Conservation (phyloP, 257 asterid genomes). For the Cynanchum wilfordii region DNA sequence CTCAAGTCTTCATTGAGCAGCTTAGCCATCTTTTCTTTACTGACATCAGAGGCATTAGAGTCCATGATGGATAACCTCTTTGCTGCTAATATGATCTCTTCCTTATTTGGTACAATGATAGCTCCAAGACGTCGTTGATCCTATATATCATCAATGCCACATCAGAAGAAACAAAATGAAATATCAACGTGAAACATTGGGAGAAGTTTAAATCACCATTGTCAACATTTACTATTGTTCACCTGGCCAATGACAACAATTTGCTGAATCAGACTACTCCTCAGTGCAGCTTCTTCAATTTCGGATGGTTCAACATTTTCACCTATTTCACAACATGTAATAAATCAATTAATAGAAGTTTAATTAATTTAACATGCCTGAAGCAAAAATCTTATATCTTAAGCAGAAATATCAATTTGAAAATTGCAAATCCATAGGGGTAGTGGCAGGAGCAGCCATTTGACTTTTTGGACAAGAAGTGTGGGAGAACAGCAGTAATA, state of each 20-base stretch:
- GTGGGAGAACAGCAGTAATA: neutral
- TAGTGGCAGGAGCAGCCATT: neutral
- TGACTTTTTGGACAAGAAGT: neutral
- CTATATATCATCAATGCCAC: conserved; percentile 29
- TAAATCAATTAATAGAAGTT: neutral
- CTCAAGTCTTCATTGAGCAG: conserved; percentile 58
- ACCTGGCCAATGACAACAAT: conserved; percentile 92
- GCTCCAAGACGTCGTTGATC: conserved; percentile 94
- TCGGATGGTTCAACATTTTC: conserved; percentile 94
- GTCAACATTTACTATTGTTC: neutral
- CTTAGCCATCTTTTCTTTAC: conserved; percentile 45
- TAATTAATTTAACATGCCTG: neutral
- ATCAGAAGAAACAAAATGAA: conserved; percentile 1
- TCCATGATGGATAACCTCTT: conserved; percentile 50
- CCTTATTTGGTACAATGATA: conserved; percentile 73
- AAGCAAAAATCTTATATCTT: neutral
- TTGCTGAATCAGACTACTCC: conserved; percentile 81
- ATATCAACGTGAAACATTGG: neutral
- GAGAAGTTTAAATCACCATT: conserved; percentile 6
- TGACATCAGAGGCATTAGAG: conserved; percentile 51
- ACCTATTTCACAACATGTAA: conserved; percentile 36
- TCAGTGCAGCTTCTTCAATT: conserved; percentile 84
- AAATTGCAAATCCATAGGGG: neutral
- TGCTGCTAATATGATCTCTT: conserved; percentile 59
- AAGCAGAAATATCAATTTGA: neutral